A percentile compares a stretch with the other conserved stretches of the same genome.
phyloP scores from a whole-genome alignment of 495 filamentous ascomycete species.

The Neurospora sp. region DNA sequence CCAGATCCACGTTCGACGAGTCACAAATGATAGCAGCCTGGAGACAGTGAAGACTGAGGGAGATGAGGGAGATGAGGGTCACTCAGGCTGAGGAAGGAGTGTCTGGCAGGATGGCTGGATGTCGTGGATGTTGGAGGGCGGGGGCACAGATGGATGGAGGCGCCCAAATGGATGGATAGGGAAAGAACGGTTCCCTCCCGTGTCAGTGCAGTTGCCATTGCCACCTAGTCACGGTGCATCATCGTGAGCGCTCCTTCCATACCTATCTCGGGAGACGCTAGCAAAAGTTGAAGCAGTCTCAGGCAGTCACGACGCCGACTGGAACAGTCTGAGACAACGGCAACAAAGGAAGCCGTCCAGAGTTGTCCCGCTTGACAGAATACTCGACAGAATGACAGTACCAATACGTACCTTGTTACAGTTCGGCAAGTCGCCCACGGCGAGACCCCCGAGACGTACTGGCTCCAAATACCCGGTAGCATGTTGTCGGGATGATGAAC shows the following conservation, averaged over 20 bases:
- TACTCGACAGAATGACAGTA: not conserved
- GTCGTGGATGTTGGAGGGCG: too few relatives aligned
- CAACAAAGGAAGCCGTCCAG: not conserved
- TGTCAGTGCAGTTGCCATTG: not conserved
- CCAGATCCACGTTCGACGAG: not conserved
- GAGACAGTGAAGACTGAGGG: not conserved
- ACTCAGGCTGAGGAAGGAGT: not conserved
- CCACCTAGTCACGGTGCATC: not conserved
- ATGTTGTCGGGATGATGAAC: not conserved
- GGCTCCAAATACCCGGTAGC: not conserved
- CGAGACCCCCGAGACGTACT: not conserved
- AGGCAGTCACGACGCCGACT: not conserved
- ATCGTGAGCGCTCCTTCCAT: not conserved
- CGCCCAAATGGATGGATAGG: not conserved
- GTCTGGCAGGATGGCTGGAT: not conserved
- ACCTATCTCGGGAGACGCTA: not conserved
- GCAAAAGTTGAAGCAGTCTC: not conserved
- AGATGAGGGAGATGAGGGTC: not conserved
- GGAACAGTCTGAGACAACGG: not conserved
- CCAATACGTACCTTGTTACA: not conserved
- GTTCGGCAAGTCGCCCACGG: not conserved
- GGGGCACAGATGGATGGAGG: not conserved
- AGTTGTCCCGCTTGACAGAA: not conserved
- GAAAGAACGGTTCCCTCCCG: not conserved
- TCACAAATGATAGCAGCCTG: not conserved